These are phyloP conservation scores for Argentina anserina DNA, from an alignment of 306 rosid genomes.

Conservation along the genomic window DNA sequence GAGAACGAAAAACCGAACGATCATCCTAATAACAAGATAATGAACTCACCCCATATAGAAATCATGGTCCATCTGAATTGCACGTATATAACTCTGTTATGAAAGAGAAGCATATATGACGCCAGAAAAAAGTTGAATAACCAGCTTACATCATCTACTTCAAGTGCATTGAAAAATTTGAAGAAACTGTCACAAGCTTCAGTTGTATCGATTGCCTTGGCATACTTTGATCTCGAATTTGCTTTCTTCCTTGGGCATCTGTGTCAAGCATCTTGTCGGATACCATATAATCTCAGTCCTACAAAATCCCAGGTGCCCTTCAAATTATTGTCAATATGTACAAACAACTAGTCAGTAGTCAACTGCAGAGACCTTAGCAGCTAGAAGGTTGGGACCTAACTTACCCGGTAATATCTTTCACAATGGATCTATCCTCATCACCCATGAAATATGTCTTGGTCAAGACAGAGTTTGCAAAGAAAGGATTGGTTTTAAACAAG, in stretches of 20 bases:
- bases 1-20: background rate
- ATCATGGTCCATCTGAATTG: slow-evolving; percentile 52
- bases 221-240: slow-evolving; percentile 56
- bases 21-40: background rate
- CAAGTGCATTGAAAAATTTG: slow-evolving; percentile 58
- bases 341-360: background rate
- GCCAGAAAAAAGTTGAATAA: background rate
- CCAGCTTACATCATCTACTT: slow-evolving; percentile 47
- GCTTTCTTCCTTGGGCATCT: slow-evolving; percentile 70
- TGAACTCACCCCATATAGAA: slow-evolving; percentile 54
- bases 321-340: background rate
- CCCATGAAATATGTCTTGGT: slow-evolving; percentile 63
- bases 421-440: slow-evolving; percentile 64
- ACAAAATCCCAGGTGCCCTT: slow-evolving; percentile 13
- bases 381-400: background rate
- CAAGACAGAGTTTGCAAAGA: slow-evolving; percentile 10
- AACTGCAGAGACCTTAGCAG: background rate
- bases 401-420: slow-evolving; percentile 66
- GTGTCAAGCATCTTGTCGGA: slow-evolving; percentile 61
- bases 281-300: slow-evolving; percentile 71
- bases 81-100: slow-evolving; percentile 54
- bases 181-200: slow-evolving; percentile 76
- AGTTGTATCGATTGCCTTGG: slow-evolving; percentile 60
- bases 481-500: slow-evolving; percentile 54
- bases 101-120: background rate